Conservation (phyloP, 2,329 filamentous ascomycete genomes). For the Botrytis medusae region DNA sequence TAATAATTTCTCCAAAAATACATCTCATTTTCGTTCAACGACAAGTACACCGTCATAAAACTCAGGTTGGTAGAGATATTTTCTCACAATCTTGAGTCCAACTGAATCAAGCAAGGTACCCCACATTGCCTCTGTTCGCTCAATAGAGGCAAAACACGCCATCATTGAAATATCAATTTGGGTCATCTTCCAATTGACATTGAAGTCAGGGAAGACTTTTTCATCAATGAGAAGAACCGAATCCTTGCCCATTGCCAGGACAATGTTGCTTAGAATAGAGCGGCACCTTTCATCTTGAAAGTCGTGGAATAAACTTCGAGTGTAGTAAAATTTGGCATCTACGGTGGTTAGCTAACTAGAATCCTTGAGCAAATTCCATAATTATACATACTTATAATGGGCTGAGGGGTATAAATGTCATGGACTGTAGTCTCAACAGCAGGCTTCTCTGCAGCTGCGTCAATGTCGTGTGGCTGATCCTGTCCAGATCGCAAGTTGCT, state of each 20-base stretch:
- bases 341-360: neutral
- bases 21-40: neutral
- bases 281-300: slow-evolving; percentile 39
- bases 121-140: slow-evolving; percentile 38
- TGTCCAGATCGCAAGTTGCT: slow-evolving; percentile 2
- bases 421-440: neutral
- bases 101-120: neutral
- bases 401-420: neutral
- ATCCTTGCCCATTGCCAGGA: neutral
- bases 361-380: no score
- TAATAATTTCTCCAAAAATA: neutral
- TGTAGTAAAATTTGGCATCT: slow-evolving; percentile 40
- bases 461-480: neutral
- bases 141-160: slow-evolving; percentile 39
- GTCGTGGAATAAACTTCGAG: slow-evolving; percentile 44
- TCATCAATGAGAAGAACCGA: slow-evolving; percentile 45
- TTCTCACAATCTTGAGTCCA: neutral
- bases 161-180: slow-evolving; percentile 44
- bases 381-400: neutral
- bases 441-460: neutral
- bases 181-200: slow-evolving; percentile 39
- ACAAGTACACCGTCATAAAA: neutral
- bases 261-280: slow-evolving; percentile 15
- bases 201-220: slow-evolving; percentile 42
- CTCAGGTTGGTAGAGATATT: neutral